Evolutionary conservation across 768 basidiomycete species (phyloP), one percentile per base, ranked within the genome.

Genomic region (Phlegmacium glaucopus): DNA sequence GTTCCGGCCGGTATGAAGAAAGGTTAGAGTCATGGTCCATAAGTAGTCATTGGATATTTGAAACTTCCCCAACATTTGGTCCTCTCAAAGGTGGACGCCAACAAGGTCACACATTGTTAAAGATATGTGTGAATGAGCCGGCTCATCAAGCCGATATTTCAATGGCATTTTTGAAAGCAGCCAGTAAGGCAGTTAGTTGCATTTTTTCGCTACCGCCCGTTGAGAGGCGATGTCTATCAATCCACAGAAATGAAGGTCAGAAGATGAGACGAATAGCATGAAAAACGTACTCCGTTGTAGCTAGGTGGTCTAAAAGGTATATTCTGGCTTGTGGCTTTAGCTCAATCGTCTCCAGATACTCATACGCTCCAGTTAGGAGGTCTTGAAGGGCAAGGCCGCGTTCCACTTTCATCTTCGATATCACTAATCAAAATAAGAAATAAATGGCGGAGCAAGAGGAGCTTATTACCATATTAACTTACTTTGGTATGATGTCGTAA

Each of bases 321-420:
- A 94, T 81, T 39, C 92, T 75, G n/a, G 90, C 87, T 45, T 88
- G 80, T 7, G 87, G 77, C 51, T 92, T 87, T 53, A 97, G 77
- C 39, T 94, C 91, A 44, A 98, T 78, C 0, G 83, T 86, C 57
- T 90, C 84, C 9, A 93, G 69, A 58, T 90, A 93, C 47, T 99
- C 96, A 63, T 87, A 96, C 26, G 93, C 83, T 17, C 95, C 95
- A 25, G 83, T 77, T 25, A 99, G 82, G 38, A 99, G 75, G 69
- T 99, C 96, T 63, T 97, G 96, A 17, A 98, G 71, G 4, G 96
- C 96, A 35, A 99, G 73, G 10, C 96, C 96, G 45, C 93, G 85
- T 51, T 97, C 94, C 1, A 83, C 83, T 63, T 97, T 98, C 54
- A 99, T 61, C 2, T 82, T 75, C 4, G 80, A 83, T 39, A 97